phyloP scores from a whole-genome alignment of 2,329 filamentous ascomycete species.

The Intubia oerlemansii region DNA sequence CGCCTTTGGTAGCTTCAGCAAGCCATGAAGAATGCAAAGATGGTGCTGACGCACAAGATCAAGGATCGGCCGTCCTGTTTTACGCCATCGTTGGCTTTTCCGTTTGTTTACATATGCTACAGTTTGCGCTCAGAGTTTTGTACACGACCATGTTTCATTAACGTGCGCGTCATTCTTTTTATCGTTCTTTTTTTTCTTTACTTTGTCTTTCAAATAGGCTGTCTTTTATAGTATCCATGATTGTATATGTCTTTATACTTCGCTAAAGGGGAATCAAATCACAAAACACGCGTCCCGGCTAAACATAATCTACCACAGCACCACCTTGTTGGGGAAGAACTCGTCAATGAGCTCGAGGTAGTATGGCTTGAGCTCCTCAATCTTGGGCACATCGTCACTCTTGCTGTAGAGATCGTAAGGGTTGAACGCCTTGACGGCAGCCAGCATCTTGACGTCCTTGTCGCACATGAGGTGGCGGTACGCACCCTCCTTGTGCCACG shows the following conservation, averaged over 20 bases:
- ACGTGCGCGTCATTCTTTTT: not conserved
- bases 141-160: no score
- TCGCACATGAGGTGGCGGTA: slow-evolving; percentile 70
- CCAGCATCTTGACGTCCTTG: slow-evolving; percentile 59
- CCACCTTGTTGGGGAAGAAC: slow-evolving; percentile 45
- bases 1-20: no score
- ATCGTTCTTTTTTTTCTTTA: not conserved
- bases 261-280: not conserved
- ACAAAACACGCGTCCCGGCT: no score
- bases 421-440: slow-evolving; percentile 70
- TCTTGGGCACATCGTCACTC: slow-evolving; percentile 58
- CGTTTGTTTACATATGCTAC: no score
- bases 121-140: no score
- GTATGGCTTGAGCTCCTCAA: slow-evolving; percentile 61
- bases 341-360: slow-evolving; percentile 56
- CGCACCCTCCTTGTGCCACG: slow-evolving; percentile 68
- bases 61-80: no score
- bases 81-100: no score
- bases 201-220: not conserved
- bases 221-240: not conserved
- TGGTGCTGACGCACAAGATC: no score
- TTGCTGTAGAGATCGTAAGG: slow-evolving; percentile 87
- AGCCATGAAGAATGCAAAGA: no score
- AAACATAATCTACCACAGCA: slow-evolving; percentile 36
- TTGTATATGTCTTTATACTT: not conserved